A percentile compares a stretch with the other conserved stretches of the same genome.
phyloP scores from a whole-genome alignment of 768 basidiomycete species.

The Crepidotus variabilis region DNA sequence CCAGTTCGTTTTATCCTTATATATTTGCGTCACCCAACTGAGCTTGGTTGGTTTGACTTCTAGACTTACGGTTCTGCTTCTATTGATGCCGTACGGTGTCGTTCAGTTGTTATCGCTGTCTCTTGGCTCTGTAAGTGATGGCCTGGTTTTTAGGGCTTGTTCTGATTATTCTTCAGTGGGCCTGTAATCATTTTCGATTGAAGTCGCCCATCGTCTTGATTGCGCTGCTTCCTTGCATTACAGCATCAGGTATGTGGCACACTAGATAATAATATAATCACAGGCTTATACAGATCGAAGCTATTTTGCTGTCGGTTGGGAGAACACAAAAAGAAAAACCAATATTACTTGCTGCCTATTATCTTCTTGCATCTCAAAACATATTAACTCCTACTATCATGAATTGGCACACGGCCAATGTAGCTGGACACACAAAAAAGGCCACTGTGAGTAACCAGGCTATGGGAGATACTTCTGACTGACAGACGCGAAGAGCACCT shows the following conservation, averaged over 20 bases:
- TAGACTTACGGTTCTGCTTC: conserved; percentile 28
- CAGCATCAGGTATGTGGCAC: conserved; percentile 18
- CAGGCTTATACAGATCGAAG: conserved; percentile 9
- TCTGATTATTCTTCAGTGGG: conserved; percentile 17
- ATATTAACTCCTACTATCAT: conserved; percentile 22
- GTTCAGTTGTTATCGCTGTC: conserved; percentile 23
- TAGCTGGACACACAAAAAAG: conserved; percentile 30
- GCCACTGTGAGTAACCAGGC: conserved; percentile 14
- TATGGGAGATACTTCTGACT: neutral
- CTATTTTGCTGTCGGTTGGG: conserved; percentile 21
- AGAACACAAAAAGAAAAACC: conserved; percentile 21
- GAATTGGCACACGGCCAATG: conserved; percentile 32
- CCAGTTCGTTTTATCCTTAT: conserved; percentile 13
- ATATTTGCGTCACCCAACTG: too few relatives aligned
- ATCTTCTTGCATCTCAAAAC: conserved; percentile 20
- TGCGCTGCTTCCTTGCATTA: conserved; percentile 18
- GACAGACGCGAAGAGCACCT: conserved; percentile 16
- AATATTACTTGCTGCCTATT: conserved; percentile 26
- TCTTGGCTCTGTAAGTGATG: conserved; percentile 22
- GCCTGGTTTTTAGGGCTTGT: neutral
- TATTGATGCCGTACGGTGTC: conserved; percentile 26
- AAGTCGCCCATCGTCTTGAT: conserved; percentile 23
- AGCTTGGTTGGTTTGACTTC: neutral
- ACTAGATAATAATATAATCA: neutral
- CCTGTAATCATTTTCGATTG: conserved; percentile 20